Evolutionary conservation across 2,329 filamentous ascomycete genomes (phyloP), one percentile per base, ranked within the genome.

Genomic region (Capronia coronata): DNA sequence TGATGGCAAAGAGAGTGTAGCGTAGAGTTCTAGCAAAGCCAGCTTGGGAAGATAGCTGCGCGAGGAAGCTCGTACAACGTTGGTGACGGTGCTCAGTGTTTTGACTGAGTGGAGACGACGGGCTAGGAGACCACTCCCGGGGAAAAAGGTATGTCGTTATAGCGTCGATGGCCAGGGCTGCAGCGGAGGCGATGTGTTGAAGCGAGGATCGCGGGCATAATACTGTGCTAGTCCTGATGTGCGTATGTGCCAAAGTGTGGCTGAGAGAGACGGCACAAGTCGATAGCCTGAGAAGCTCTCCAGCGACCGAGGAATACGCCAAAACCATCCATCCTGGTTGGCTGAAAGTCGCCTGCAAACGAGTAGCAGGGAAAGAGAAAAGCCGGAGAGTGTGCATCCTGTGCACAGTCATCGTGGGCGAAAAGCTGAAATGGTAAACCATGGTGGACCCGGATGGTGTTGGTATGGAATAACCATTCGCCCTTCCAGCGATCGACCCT

Each of bases 381-480:
- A 25, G 21, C 18, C 30, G n/a, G 30, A 34, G 30, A 34, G 25
- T 10, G 25, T 27, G 25, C 10, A 27, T 10, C 9, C 6, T 10
- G 25, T 27, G 25, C 10, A 27, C 25, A 11, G 30, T 13, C 30
- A 34, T 34, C 8, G 14, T 34, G 30, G 13, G 11, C 6, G 30
- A 6, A 13, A 14, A 16, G 10, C 9, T 13, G 30, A n/a, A 34
- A 13, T 34, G 30, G 27, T 29, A 29, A 18, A 29, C n/a, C n/a
- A n/a, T n/a, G n/a, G n/a, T n/a, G n/a, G n/a, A n/a, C n/a, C n/a
- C n/a, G 32, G 21, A 38, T 46, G 43, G 43, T 46, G 30, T 46
- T 23, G 43, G n/a, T n/a, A 22, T 35, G 44, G 22, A 32, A 25
- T 16, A 32, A 18, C 34, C 23, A 39, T 46, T 40, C 44, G 43